Conservation (phyloP, 2,329 filamentous ascomycete genomes). For the Onygenales sp. region DNA sequence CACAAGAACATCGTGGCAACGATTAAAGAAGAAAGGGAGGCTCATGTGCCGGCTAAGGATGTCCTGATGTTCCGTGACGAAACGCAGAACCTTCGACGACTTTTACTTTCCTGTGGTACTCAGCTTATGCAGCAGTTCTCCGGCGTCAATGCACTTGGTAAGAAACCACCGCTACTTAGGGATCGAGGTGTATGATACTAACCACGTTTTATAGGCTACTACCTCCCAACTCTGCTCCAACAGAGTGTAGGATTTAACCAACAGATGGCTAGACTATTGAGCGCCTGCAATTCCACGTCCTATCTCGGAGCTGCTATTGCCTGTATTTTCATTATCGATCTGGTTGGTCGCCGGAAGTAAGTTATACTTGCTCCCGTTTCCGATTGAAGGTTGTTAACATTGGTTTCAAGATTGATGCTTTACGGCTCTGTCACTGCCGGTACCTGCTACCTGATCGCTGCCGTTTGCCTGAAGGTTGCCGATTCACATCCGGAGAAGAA, state of each 20-base stretch:
- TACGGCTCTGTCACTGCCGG: conserved; percentile 11
- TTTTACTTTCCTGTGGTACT: conserved; percentile 30
- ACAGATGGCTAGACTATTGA: conserved; percentile 7
- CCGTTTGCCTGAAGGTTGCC: conserved; percentile 8
- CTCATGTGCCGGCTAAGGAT: conserved; percentile 30
- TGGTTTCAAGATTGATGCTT: conserved; percentile 8
- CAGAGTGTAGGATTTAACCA: conserved; percentile 9
- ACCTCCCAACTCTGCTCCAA: conserved; percentile 10
- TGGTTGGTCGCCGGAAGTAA: conserved; percentile 11
- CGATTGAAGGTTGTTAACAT: background rate
- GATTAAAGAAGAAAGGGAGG: conserved; percentile 15
- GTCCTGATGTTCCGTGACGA: conserved; percentile 28
- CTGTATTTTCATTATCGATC: conserved; percentile 13
- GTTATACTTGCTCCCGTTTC: background rate
- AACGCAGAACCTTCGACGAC: conserved; percentile 30
- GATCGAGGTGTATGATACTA: conserved; percentile 3
- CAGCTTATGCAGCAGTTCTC: conserved; percentile 40
- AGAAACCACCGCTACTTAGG: conserved; percentile 16
- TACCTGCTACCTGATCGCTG: conserved; percentile 9
- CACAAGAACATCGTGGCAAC: conserved; percentile 1
- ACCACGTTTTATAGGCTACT: conserved; percentile 1
- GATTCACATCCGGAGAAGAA: conserved; percentile 7
- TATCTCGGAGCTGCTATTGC: conserved; percentile 8
- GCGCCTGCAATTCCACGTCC: conserved; percentile 10
- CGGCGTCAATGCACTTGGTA: conserved; percentile 35